Evolutionary conservation across 164 flowering plant species (phyloP).

Genomic region (Cinnamomum micranthum): DNA sequence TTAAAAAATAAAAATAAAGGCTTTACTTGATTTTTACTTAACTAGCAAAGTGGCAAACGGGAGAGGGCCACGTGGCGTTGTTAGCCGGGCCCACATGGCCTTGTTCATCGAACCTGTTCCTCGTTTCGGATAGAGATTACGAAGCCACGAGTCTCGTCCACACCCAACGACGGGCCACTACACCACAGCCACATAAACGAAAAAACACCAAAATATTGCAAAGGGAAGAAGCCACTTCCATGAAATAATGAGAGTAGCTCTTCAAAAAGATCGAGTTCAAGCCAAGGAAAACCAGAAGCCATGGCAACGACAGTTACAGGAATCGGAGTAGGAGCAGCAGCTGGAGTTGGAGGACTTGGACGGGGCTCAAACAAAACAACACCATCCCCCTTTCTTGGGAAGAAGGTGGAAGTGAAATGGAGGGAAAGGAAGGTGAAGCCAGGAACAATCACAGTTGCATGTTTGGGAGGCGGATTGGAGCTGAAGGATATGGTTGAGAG

Average conservation of each 20-base stretch:
- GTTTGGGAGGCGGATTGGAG: neutral
- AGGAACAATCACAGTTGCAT: neutral
- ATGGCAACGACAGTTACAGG: slow-evolving; percentile 14
- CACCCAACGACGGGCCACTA: neutral
- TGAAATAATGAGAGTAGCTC: neutral
- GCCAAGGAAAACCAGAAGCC: neutral
- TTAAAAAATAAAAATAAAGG: too few relatives aligned
- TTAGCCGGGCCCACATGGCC: too few relatives aligned
- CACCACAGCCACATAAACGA: neutral
- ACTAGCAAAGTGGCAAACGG: too few relatives aligned
- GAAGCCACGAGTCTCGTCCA: neutral
- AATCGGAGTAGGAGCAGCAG: neutral
- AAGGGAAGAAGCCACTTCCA: neutral
- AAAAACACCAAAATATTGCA: neutral
- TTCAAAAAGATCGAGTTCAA: too few relatives aligned
- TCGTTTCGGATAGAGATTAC: neutral
- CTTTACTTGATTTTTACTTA: too few relatives aligned
- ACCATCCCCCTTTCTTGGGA: neutral
- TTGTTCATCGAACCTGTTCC: too few relatives aligned
- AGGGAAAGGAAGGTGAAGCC: neutral
- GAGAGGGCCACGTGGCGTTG: rapidly evolving
- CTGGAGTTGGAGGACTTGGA: neutral
- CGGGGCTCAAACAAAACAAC: neutral
- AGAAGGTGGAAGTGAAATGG: slow-evolving; percentile 5
- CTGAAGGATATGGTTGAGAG: slow-evolving; percentile 34